Evolutionary conservation across 2,329 filamentous ascomycete species (phyloP).

Genomic region (Eutypa lata): DNA sequence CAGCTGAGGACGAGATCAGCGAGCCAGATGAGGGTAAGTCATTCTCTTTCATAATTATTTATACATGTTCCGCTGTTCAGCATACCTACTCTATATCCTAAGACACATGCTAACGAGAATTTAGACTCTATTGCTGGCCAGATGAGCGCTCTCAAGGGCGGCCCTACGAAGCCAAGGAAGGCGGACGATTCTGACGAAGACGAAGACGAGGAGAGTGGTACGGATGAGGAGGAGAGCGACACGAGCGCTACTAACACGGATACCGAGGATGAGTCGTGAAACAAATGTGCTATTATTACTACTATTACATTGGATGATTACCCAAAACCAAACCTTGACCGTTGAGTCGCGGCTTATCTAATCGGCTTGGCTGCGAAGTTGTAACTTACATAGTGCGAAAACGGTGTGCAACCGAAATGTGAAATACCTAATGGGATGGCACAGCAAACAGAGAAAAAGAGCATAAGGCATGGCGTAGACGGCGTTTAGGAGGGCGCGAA

Average conservation of each 20-base stretch:
- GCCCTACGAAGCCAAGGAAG: constrained; percentile 56
- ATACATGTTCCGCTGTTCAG: constrained; percentile 3
- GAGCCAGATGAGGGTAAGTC: constrained; percentile 93
- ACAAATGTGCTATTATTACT: neutral
- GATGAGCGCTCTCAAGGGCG: constrained; percentile 82
- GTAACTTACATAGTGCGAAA: neutral
- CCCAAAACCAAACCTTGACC: no score
- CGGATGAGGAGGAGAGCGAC: constrained; percentile 67
- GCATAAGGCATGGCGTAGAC: constrained; percentile 10
- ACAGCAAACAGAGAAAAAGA: constrained; percentile 6
- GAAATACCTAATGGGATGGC: neutral
- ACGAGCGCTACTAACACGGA: constrained; percentile 68
- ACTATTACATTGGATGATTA: no score
- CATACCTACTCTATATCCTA: neutral
- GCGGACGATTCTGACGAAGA: constrained; percentile 53
- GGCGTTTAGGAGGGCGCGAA: constrained; percentile 8
- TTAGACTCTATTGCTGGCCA: constrained; percentile 85
- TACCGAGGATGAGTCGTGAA: constrained; percentile 58
- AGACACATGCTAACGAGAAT: constrained; percentile 23
- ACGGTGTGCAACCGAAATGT: constrained; percentile 6
- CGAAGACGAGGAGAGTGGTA: constrained; percentile 80
- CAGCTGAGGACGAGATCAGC: constrained; percentile 90
- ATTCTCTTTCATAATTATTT: neutral
- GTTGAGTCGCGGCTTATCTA: no score
- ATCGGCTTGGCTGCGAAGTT: no score